These are phyloP conservation scores for Tulasnella sp. DNA, from an alignment of 768 basidiomycete genomes.

Conservation along the genomic window DNA sequence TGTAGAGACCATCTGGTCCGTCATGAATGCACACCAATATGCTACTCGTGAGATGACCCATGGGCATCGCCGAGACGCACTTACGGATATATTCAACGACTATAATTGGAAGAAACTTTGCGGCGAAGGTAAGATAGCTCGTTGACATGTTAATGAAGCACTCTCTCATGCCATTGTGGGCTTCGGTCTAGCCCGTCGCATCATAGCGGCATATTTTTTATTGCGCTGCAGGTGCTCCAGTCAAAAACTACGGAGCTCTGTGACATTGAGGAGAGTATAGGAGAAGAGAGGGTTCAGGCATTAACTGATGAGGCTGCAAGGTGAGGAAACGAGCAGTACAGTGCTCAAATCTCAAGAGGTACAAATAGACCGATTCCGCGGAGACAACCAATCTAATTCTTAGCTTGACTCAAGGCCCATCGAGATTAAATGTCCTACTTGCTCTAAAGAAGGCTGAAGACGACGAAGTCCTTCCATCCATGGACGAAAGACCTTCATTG, in stretches of 20 bases:
- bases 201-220: background rate
- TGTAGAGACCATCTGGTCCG: background rate
- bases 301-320: background rate
- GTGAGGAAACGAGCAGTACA: background rate
- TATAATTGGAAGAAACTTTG: background rate
- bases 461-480: background rate
- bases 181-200: background rate
- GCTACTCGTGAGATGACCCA: background rate
- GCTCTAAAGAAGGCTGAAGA: background rate
- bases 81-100: background rate
- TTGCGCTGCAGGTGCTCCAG: background rate
- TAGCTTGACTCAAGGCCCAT: background rate
- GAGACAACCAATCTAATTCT: background rate
- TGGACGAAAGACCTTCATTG: background rate
- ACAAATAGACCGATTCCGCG: background rate
- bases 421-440: background rate
- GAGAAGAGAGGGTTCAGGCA: background rate
- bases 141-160: background rate
- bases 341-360: background rate
- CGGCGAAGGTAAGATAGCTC: background rate
- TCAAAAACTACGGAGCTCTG: background rate
- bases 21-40: background rate
- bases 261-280: background rate
- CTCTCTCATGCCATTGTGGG: background rate
- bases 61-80: background rate